These are phyloP conservation scores for Russula virescens DNA, from an alignment of 768 basidiomycete genomes.

Conservation along the genomic window DNA sequence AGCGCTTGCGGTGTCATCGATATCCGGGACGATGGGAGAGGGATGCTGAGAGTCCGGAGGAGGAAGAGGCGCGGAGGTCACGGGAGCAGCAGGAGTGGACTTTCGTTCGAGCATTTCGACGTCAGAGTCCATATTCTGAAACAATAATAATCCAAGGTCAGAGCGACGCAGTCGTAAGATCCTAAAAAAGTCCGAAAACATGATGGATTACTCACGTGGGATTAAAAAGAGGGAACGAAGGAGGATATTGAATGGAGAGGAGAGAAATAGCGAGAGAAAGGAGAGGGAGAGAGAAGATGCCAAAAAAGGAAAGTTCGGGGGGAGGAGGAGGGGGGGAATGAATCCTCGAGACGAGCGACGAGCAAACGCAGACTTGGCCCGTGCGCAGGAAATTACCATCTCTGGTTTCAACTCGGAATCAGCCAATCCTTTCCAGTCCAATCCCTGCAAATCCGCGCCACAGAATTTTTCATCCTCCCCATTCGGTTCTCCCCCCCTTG, in stretches of 20 bases:
- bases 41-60: conserved; percentile 13
- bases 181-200: not conserved
- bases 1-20: conserved; percentile 12
- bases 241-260: not conserved
- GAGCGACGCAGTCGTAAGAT: not conserved
- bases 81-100: conserved; percentile 5
- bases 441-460: not conserved
- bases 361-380: conserved; percentile 20
- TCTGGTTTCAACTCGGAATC: conserved; percentile 12
- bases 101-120: conserved; percentile 16
- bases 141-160: not conserved
- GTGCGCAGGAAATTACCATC: conserved; percentile 24
- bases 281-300: conserved; percentile 26
- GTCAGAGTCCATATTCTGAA: conserved; percentile 15
- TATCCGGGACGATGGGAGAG: conserved; percentile 9
- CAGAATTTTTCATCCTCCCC: not conserved
- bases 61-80: conserved; percentile 10
- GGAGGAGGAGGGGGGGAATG: conserved; percentile 19
- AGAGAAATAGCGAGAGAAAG: conserved; percentile 6
- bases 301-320: conserved; percentile 31
- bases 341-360: conserved; percentile 1
- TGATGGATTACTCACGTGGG: not conserved
- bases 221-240: not conserved
- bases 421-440: conserved; percentile 7
- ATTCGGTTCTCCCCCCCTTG: not conserved